phyloP scores from a whole-genome alignment of 2,329 filamentous ascomycete genomes.

The Moelleriella libera region DNA sequence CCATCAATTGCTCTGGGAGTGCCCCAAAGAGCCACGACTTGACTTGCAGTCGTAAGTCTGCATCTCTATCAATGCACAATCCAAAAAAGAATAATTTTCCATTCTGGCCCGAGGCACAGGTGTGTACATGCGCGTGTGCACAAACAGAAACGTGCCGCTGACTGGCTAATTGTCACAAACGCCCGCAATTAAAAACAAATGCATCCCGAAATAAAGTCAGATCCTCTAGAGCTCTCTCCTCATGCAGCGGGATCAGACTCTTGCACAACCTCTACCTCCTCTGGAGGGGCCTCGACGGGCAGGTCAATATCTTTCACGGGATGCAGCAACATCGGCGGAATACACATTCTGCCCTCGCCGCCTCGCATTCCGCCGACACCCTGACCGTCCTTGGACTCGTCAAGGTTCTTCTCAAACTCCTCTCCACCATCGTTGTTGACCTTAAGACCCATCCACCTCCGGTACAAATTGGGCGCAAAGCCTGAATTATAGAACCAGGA shows the following conservation, averaged over 20 bases:
- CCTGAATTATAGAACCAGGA: constrained; percentile 87
- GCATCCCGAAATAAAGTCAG: too few species aligned
- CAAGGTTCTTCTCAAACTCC: constrained; percentile 51
- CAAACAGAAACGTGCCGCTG: too few species aligned
- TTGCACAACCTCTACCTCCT: constrained; percentile 21
- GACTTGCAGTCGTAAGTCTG: too few species aligned
- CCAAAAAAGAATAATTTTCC: too few species aligned
- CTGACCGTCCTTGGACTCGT: constrained; percentile 33
- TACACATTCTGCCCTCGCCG: constrained; percentile 76
- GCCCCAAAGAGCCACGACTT: too few species aligned
- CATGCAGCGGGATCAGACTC: constrained; percentile 32
- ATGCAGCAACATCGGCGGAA: constrained; percentile 81
- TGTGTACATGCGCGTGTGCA: too few species aligned
- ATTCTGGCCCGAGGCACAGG: too few species aligned
- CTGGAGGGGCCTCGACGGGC: constrained; percentile 42
- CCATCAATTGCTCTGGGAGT: too few species aligned
- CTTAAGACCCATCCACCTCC: constrained; percentile 71
- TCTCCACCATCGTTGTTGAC: constrained; percentile 70
- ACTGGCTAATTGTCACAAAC: too few species aligned
- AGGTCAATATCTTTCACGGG: constrained; percentile 67
- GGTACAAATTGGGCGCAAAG: constrained; percentile 71
- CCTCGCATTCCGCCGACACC: constrained; percentile 41
- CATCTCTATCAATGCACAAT: too few species aligned
- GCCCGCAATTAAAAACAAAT: too few species aligned
- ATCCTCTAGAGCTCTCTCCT: too few species aligned